These are phyloP conservation scores for Meyerozyma elateridarum DNA, from an alignment of 1,139 yeast species.

Conservation along the genomic window DNA sequence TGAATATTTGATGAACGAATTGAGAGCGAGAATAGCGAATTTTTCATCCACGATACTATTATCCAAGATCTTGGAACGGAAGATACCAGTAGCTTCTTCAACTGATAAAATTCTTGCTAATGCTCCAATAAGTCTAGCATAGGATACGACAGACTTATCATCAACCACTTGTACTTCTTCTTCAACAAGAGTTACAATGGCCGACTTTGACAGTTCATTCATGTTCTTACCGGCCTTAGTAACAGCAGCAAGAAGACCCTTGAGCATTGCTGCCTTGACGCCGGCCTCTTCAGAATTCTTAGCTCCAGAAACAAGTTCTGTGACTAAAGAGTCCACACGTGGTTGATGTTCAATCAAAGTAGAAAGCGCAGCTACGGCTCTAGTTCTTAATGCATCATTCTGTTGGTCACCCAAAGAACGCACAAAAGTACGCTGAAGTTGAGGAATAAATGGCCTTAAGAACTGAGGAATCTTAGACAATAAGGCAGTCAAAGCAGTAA, in stretches of 20 bases:
- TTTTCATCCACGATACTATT: conserved; percentile 23
- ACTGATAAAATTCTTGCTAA: conserved; percentile 61
- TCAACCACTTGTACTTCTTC: conserved; percentile 54
- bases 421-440: conserved; percentile 93
- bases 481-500: conserved; percentile 75
- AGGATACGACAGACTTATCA: conserved; percentile 63
- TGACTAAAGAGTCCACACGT: conserved; percentile 86
- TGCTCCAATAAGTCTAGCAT: conserved; percentile 76
- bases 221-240: conserved; percentile 73
- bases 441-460: conserved; percentile 94
- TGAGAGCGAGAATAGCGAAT: conserved; percentile 69
- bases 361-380: conserved; percentile 92
- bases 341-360: conserved; percentile 86
- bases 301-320: conserved; percentile 77
- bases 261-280: conserved; percentile 79
- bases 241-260: conserved; percentile 82
- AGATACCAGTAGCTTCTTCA: conserved; percentile 61
- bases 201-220: conserved; percentile 66
- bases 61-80: conserved; percentile 57
- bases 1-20: conserved; percentile 76
- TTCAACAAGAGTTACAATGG: conserved; percentile 72
- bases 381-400: conserved; percentile 66
- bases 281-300: conserved; percentile 55
- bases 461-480: conserved; percentile 84
- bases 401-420: conserved; percentile 78